Percentiles rank a stretch among this genome's conserved stretches.
Evolutionary conservation across 2,329 filamentous ascomycete species (phyloP).

Genomic region (Aureobasidium melanogenum): DNA sequence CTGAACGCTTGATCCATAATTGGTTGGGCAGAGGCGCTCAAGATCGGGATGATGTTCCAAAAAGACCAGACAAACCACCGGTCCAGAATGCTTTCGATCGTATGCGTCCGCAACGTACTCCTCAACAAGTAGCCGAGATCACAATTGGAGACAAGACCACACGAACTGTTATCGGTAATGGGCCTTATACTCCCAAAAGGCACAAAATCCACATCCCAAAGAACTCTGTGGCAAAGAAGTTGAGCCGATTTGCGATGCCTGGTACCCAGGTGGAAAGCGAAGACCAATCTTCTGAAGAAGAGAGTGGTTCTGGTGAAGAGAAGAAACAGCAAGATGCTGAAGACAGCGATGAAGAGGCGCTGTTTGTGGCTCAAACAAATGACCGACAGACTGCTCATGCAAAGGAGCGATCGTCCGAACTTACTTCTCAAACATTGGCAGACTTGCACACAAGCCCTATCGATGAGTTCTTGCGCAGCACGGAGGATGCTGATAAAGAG

Average conservation of each 20-base stretch:
- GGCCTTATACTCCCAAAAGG: slow-evolving; percentile 43
- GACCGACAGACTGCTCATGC: not conserved
- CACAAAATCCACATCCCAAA: slow-evolving; percentile 35
- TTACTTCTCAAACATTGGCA: not conserved
- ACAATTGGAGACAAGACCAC: slow-evolving; percentile 62
- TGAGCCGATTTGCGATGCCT: slow-evolving; percentile 48
- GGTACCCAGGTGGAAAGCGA: slow-evolving; percentile 32
- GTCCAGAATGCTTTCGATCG: slow-evolving; percentile 55
- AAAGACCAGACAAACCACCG: slow-evolving; percentile 28
- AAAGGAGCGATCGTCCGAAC: slow-evolving; percentile 12
- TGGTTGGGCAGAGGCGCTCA: slow-evolving; percentile 34
- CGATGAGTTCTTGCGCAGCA: not conserved
- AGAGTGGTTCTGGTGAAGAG: slow-evolving; percentile 19
- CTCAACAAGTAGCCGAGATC: slow-evolving; percentile 61
- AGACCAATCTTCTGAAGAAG: slow-evolving; percentile 25
- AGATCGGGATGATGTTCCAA: slow-evolving; percentile 23
- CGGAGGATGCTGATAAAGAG: not conserved
- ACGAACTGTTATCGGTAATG: slow-evolving; percentile 53
- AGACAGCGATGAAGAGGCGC: not conserved
- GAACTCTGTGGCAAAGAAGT: slow-evolving; percentile 29
- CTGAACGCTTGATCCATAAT: slow-evolving; percentile 35
- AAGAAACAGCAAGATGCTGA: slow-evolving; percentile 19
- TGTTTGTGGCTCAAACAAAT: not conserved
- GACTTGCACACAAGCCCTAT: not conserved
- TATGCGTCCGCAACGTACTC: slow-evolving; percentile 54